Percentiles rank a stretch among this genome's conserved stretches.
Conservation (phyloP, 495 filamentous ascomycete species). For the Penicillium steckii region DNA sequence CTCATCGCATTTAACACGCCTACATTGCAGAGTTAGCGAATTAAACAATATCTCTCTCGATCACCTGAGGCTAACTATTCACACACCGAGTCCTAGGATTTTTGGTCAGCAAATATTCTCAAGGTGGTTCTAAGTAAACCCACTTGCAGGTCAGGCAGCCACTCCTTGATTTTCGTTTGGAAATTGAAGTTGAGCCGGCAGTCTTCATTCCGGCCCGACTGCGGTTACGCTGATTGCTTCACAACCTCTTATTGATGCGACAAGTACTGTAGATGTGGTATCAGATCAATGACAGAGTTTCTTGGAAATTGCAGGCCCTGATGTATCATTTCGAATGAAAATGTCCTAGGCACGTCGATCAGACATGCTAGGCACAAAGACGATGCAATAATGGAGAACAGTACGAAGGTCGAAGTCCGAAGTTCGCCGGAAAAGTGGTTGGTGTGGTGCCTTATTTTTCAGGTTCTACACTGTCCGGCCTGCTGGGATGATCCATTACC, state of each 20-base stretch:
- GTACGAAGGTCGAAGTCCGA: not conserved
- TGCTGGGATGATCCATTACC: not conserved
- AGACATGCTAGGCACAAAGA: not conserved
- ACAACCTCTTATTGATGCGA: not conserved
- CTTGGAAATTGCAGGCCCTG: too few relatives aligned
- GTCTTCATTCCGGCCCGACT: not conserved
- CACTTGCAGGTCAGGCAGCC: slow-evolving; percentile 9
- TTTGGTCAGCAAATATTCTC: not conserved
- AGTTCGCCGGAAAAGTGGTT: not conserved
- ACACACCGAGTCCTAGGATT: not conserved
- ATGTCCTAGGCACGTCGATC: too few relatives aligned
- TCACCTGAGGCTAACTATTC: not conserved
- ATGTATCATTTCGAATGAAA: too few relatives aligned
- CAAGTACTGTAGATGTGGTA: too few relatives aligned
- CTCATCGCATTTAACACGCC: slow-evolving; percentile 8
- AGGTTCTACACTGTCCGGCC: not conserved
- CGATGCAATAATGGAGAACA: not conserved
- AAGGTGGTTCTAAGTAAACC: not conserved
- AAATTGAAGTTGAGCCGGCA: not conserved
- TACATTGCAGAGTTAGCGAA: not conserved
- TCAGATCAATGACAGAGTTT: too few relatives aligned
- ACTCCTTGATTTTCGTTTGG: slow-evolving; percentile 2
- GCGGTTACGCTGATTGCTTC: not conserved
- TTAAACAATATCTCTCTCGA: not conserved
- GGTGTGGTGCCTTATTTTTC: not conserved